Evolutionary conservation across 495 filamentous ascomycete species (phyloP), one percentile per base, ranked within the genome.

Genomic region (Tetracladium setigerum): DNA sequence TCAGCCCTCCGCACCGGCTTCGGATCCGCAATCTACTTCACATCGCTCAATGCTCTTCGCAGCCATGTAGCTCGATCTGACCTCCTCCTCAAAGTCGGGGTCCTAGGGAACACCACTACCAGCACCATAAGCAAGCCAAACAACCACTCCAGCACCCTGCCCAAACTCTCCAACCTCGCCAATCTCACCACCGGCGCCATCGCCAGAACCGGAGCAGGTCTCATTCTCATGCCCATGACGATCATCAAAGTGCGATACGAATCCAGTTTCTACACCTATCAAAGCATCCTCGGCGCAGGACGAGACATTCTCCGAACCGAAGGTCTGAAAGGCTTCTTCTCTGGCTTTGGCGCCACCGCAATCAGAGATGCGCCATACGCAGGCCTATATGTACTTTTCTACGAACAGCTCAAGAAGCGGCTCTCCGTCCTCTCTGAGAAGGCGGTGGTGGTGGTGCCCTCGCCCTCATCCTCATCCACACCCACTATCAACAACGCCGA

Each of bases 181-280:
- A 99, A 99, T 59, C 74, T 99, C 1, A 62, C 81, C 32, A 85
- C 90, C 0, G 94, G 92, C 15, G 88, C 89, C 24, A 69, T 83
- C 11, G 89, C 92, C 31, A 76, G 92, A 16, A 86, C 86, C 5
- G 78, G 81, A 11, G 90, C 89, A 0, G 92, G 92, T 10, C 84
- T 95, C 60, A 67, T 95, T 35, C 82, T 97, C 69, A 97, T 95
- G 89, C 92, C 92, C 6, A 78, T 97, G 44, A 99, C 92, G 2
- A 86, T 97, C 30, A 77, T 99, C 60, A 99, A 99, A 61, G 94
- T 99, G 9, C 86, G 92, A 38, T 97, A 92, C 60, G 92, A 99
- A 60, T 86, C 79, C 8, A 84, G 74, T 46, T 68, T 87, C 38
- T 99, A 95, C 70, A 66, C 73, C 24, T 99, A 99, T 68, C 71